These are phyloP conservation scores for Lizonia empirigonia DNA, from an alignment of 2,329 filamentous ascomycete species.

Conservation along the genomic window DNA sequence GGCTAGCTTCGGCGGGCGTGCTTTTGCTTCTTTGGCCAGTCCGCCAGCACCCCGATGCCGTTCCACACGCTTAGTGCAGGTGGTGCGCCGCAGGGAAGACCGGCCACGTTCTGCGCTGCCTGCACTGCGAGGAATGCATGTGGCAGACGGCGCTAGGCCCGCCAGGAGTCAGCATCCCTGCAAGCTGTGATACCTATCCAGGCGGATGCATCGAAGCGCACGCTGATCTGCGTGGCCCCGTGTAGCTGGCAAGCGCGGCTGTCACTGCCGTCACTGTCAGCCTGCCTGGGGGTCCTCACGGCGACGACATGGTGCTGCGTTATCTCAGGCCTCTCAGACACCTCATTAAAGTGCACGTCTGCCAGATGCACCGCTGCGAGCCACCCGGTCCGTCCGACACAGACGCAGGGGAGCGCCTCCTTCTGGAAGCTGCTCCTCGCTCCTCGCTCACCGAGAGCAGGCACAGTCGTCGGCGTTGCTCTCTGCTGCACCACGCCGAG, in stretches of 20 bases:
- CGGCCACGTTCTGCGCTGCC: constrained; percentile 16
- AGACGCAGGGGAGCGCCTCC: constrained; percentile 6
- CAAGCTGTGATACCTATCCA: constrained; percentile 2
- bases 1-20: constrained; percentile 19
- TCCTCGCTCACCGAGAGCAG: constrained; percentile 1
- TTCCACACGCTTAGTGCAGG: constrained; percentile 16
- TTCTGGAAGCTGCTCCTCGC: constrained; percentile 8
- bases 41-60: constrained; percentile 12
- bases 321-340: constrained; percentile 11
- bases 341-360: constrained; percentile 17
- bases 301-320: constrained; percentile 11
- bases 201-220: constrained; percentile 6
- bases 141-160: constrained; percentile 10
- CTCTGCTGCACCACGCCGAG: constrained; percentile 11
- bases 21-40: constrained; percentile 15
- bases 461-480: constrained; percentile 1
- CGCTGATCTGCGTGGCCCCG: constrained; percentile 11
- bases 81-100: constrained; percentile 16
- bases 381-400: constrained; percentile 12
- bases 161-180: constrained; percentile 19
- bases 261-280: neutral
- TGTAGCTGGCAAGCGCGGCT: constrained; percentile 15
- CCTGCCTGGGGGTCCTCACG: constrained; percentile 7
- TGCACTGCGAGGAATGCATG: constrained; percentile 5
- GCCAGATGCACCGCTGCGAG: neutral